Conservation (phyloP, 345 rosid species). For the Litchi chinensis region DNA sequence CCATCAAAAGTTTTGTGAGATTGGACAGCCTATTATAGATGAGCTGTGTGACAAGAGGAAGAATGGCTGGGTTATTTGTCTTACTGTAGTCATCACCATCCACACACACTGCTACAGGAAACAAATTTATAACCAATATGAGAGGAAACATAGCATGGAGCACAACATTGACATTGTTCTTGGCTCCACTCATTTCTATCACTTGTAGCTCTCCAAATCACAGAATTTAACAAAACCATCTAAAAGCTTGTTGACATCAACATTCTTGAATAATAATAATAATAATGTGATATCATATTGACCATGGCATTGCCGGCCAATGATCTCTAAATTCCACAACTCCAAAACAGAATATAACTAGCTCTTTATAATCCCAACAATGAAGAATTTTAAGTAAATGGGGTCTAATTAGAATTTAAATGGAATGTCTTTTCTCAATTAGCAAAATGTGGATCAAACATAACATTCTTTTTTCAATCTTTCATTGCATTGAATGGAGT, state of each 20-base stretch:
- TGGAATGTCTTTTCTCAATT: not conserved
- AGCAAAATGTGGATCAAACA: not conserved
- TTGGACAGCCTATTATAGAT: slow-evolving; percentile 58
- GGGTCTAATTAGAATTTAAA: not conserved
- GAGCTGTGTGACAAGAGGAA: slow-evolving; percentile 49
- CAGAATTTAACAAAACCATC: slow-evolving; percentile 23
- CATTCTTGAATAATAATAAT: not conserved
- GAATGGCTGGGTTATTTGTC: slow-evolving; percentile 52
- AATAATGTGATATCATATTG: slow-evolving; percentile 5
- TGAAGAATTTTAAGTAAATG: not conserved
- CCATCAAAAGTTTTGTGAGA: slow-evolving; percentile 44
- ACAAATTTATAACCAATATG: slow-evolving; percentile 30
- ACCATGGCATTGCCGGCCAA: not conserved
- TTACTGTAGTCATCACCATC: slow-evolving; percentile 65
- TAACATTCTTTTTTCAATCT: not conserved
- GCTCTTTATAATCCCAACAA: not conserved
- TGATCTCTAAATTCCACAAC: slow-evolving; percentile 11
- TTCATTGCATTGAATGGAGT: not conserved
- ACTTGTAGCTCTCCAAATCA: slow-evolving; percentile 22
- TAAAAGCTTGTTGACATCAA: slow-evolving; percentile 8
- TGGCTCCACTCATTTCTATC: slow-evolving; percentile 37
- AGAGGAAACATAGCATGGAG: slow-evolving; percentile 37
- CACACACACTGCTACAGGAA: slow-evolving; percentile 34
- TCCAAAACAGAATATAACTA: slow-evolving; percentile 17
- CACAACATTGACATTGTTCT: slow-evolving; percentile 31